Evolutionary conservation across 2,329 filamentous ascomycete genomes (phyloP).

Genomic region (Mycocentrospora acerina): DNA sequence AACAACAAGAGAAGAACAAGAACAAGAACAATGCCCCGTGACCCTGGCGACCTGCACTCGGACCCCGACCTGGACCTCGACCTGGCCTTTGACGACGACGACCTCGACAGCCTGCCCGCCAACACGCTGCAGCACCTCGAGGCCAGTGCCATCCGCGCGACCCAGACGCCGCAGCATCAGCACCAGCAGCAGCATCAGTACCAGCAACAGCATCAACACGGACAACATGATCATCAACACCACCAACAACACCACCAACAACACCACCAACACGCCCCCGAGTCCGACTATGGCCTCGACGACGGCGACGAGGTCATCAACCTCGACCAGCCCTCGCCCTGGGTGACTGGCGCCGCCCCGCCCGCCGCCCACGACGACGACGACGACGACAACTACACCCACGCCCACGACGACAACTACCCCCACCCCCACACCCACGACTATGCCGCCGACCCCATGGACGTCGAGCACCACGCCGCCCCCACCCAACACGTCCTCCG

Average conservation of each 20-base stretch:
- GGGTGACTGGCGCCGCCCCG: not conserved
- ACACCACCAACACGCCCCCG: constrained; percentile 12
- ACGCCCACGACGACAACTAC: constrained; percentile 2
- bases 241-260: too few species aligned
- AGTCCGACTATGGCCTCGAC: constrained; percentile 48
- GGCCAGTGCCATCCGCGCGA: constrained; percentile 46
- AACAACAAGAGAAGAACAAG: too few species aligned
- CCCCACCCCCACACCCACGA: constrained; percentile 3
- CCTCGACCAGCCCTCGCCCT: constrained; percentile 40
- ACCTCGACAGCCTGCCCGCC: constrained; percentile 48
- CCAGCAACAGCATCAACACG: too few species aligned
- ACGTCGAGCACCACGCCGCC: constrained; percentile 30
- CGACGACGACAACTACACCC: constrained; percentile 4
- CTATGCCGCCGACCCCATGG: constrained; percentile 11
- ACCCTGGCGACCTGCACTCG: too few species aligned
- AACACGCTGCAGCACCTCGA: constrained; percentile 50
- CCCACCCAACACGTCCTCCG: constrained; percentile 41
- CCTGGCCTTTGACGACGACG: constrained; percentile 48
- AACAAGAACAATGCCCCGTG: too few species aligned
- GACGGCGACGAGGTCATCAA: constrained; percentile 48
- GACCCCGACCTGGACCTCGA: too few species aligned
- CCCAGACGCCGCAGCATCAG: constrained; percentile 32
- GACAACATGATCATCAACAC: too few species aligned
- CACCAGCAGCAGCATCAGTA: constrained; percentile 4
- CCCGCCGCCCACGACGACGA: not conserved